phyloP scores from a whole-genome alignment of 306 rosid genomes.

The Astragalus membranaceus region DNA sequence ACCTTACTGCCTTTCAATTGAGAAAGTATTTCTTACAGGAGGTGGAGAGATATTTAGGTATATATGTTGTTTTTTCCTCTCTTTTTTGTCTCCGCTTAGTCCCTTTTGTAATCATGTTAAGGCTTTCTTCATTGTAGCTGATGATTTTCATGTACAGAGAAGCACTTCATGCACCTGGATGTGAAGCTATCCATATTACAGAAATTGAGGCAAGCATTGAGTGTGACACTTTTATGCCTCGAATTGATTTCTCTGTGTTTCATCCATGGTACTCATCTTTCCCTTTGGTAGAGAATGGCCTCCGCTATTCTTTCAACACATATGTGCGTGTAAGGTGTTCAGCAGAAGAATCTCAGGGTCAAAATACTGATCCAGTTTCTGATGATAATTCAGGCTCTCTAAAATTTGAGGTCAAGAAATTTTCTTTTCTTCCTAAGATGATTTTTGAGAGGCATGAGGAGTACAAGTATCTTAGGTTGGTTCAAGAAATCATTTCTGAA shows the following conservation, averaged over 20 bases:
- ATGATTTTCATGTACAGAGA: constrained; percentile 52
- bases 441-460: constrained; percentile 85
- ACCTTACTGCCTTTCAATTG: constrained; percentile 87
- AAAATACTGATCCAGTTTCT: constrained; percentile 32
- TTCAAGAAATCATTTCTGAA: constrained; percentile 72
- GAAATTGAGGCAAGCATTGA: constrained; percentile 69
- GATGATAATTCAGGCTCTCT: constrained; percentile 27
- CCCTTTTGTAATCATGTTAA: neutral
- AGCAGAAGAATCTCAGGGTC: constrained; percentile 37
- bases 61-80: neutral
- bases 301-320: constrained; percentile 66
- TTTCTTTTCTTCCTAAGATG: constrained; percentile 82
- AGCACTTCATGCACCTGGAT: constrained; percentile 76
- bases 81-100: constrained; percentile 1
- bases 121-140: constrained; percentile 12
- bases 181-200: constrained; percentile 89
- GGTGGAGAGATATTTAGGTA: constrained; percentile 88
- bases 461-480: constrained; percentile 64
- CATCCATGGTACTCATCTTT: constrained; percentile 92
- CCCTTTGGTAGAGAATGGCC: constrained; percentile 62
- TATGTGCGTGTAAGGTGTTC: constrained; percentile 78
- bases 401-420: constrained; percentile 60
- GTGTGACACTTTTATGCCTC: constrained; percentile 78
- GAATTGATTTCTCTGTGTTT: constrained; percentile 60
- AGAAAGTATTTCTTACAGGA: constrained; percentile 86